Base-by-base conservation (phyloP, 495 filamentous ascomycete genomes). In the Lasiosphaeria ovina region DNA sequence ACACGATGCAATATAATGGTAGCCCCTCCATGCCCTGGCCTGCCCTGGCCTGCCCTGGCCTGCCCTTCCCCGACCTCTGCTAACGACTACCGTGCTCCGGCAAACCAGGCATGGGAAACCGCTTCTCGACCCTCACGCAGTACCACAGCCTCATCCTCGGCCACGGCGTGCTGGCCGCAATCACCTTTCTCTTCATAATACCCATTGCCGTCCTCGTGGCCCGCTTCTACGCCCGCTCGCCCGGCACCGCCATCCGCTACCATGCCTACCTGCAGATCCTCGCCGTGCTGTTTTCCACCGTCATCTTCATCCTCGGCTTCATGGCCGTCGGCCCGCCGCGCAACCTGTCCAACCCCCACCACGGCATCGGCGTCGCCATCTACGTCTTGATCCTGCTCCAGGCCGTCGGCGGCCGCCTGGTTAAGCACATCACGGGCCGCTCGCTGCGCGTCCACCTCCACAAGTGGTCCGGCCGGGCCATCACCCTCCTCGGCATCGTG, bases 1-100 rank as follows among this genome's bases (percentile, higher is more conserved):
- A 88, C 55, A 97, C 92, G n/a, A 96, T 92, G 88, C 85, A 82
- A 74, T 96, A 95, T 75, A 97, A 97, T 85, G 92, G 92, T 94
- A 75, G 67, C 84, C 70, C 5, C 33, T 3, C 14, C 32, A 12
- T 8, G n/a, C 8, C 9, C 42, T 8, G 17, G 11, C 45, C 51
- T 45, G 45, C 9, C 54, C 14, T 35, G 10, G 16, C 47, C 33
- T 56, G 9, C n/a, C 31, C 38, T 54, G 6, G 32, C 16, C 36
- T 6, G 32, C 34, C 4, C 12, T 4, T n/a, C 17, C 57, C 11
- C 48, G 32, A 12, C 16, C 1, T 50, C 45, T 35, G 53, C 58
- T 65, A 51, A 68, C 47, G 49, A 51, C 24, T 24, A 2, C 24
- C 24, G 24, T 24, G 24, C 24, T 24, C 24, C 24, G 24, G 24